phyloP scores from a whole-genome alignment of 148 eudicot species.

The Chenopodium berlandieri region DNA sequence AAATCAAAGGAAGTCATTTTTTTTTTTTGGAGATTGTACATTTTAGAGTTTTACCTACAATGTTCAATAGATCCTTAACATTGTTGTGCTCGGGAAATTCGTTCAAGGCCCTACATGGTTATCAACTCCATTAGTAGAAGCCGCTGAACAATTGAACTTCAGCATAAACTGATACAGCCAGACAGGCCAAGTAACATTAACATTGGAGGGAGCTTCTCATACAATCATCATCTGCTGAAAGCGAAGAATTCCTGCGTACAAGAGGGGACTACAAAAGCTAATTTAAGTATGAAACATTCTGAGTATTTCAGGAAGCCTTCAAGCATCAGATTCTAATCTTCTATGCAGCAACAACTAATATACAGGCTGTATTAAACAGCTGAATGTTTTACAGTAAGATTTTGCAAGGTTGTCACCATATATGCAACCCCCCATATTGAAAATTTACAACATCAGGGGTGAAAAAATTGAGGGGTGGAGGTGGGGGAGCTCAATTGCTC shows the following conservation, averaged over 20 bases:
- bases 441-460: slow-evolving; percentile 26
- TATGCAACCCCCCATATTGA: slow-evolving; percentile 18
- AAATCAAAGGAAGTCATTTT: too few species aligned
- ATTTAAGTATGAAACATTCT: background rate
- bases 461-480: slow-evolving; percentile 3
- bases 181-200: background rate
- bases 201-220: too few species aligned
- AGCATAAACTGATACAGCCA: background rate
- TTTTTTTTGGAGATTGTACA: background rate
- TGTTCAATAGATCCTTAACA: background rate
- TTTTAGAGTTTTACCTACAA: too few species aligned
- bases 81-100: background rate
- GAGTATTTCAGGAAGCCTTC: background rate
- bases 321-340: slow-evolving; percentile 3
- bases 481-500: background rate
- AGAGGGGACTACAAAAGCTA: background rate
- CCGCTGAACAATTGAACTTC: background rate
- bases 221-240: background rate
- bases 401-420: slow-evolving; percentile 7
- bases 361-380: slow-evolving; percentile 23
- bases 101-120: background rate
- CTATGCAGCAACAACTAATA: slow-evolving; percentile 13
- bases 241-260: background rate
- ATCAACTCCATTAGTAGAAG: too few species aligned
- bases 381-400: slow-evolving; percentile 14